Base-by-base conservation (phyloP, 257 asterid genomes). In the Leonotis leonurus region DNA sequence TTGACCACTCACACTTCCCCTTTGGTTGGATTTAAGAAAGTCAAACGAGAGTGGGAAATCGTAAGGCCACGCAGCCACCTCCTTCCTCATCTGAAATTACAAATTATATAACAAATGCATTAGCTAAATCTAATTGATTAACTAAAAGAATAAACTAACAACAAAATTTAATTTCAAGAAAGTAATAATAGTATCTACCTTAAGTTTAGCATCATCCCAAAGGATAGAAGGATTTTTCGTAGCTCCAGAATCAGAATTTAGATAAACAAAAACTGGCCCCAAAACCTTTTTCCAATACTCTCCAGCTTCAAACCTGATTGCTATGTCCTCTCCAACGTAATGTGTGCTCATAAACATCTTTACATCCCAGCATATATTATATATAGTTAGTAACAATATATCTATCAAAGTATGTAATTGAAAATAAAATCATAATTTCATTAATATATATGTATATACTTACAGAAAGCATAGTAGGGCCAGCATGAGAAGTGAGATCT, bases 261-360 rank as follows among this genome's bases (percentile, higher is more conserved):
- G 65, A 58, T 77, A 83, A 24, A 83, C 68, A 73, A 26, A 79
- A 51, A 81, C 77, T 0, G 96, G 94, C 0, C 96, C 96, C 2
- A 83, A 24, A 45, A 85, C 94, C 60, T 83, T 88, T 60, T 79
- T 88, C 96, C 96, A 88, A 32, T 81, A 26, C 11, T 85, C 89
- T 24, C 71, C 78, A 0, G 29, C 18, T 56, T 53, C 30, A 26
- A 88, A 77, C 61, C 70, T 70, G 56, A 81, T 30, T 3, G 78
- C 69, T 22, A 85, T 59, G 25, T 71, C 85, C 29, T 76, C 73
- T 54, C 96, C 91, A 3, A 79, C 83, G 8, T 88, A 88, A 76
- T 85, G 96, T 3, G 67, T 66, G 74, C 89, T 88, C 10, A 54
- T 71, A 71, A 88, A 85, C 85, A 83, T 74, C 95, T 87, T 75